phyloP scores from a whole-genome alignment of 129 eudicot species.

The Helianthus tuberosus region DNA sequence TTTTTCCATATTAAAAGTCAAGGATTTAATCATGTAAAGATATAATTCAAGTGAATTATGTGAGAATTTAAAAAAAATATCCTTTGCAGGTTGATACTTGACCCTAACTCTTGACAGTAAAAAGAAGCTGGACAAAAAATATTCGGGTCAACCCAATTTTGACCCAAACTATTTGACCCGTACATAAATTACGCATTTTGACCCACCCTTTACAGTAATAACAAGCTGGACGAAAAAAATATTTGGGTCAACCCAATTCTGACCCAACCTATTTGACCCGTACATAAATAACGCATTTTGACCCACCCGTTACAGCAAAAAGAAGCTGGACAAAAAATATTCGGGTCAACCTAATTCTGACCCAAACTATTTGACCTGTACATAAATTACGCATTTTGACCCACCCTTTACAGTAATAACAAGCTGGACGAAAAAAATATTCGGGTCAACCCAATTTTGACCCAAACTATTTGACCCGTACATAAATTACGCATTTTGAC shows the following conservation, averaged over 20 bases:
- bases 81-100: neutral
- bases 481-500: neutral
- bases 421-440: too few relatives aligned
- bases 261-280: too few relatives aligned
- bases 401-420: neutral
- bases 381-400: neutral
- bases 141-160: neutral
- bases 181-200: neutral
- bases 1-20: neutral
- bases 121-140: neutral
- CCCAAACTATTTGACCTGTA: neutral
- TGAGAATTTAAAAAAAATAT: neutral
- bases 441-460: too few relatives aligned
- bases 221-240: too few relatives aligned
- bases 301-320: neutral
- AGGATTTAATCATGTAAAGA: neutral
- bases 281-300: too few relatives aligned
- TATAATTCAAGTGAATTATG: neutral
- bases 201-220: neutral
- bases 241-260: too few relatives aligned
- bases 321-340: neutral
- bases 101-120: neutral
- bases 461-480: too few relatives aligned
- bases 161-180: neutral
- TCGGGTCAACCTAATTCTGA: neutral